A percentile compares a stretch with the other conserved stretches of the same genome.
phyloP scores from a whole-genome alignment of 78 protist species.

The Blattamonas nauphoetae region DNA sequence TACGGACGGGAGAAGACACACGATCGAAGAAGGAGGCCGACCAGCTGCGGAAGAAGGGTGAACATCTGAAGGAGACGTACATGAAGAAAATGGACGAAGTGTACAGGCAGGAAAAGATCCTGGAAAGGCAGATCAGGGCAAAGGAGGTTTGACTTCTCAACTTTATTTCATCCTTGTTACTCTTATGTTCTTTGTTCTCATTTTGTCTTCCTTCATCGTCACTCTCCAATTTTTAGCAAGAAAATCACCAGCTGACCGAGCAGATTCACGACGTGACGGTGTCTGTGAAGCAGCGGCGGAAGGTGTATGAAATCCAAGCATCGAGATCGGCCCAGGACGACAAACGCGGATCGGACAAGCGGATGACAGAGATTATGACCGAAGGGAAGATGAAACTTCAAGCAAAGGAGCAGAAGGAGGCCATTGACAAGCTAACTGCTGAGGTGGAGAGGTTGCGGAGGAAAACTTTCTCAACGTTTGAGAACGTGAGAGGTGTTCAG shows the following conservation, averaged over 20 bases:
- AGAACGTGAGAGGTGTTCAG: background rate
- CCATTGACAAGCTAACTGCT: background rate
- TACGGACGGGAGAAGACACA: background rate
- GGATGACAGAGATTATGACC: background rate
- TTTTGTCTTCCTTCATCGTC: background rate
- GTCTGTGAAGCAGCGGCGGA: background rate
- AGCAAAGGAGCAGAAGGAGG: background rate
- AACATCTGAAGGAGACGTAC: background rate
- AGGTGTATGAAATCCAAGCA: background rate
- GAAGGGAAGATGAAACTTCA: background rate
- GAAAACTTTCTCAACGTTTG: background rate
- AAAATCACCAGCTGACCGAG: background rate
- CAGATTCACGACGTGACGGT: background rate
- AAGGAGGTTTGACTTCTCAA: background rate
- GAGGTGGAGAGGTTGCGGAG: background rate
- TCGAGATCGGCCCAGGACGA: background rate
- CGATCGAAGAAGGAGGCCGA: background rate
- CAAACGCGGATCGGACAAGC: background rate
- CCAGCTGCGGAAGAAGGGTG: background rate
- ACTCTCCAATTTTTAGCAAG: background rate
- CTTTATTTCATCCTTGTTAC: background rate
- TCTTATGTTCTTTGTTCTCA: no score
- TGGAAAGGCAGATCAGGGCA: background rate
- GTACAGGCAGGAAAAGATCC: background rate
- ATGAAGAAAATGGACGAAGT: background rate